phyloP scores from a whole-genome alignment of 1,284 basidiomycete species.

The Anthracocystis setariae region DNA sequence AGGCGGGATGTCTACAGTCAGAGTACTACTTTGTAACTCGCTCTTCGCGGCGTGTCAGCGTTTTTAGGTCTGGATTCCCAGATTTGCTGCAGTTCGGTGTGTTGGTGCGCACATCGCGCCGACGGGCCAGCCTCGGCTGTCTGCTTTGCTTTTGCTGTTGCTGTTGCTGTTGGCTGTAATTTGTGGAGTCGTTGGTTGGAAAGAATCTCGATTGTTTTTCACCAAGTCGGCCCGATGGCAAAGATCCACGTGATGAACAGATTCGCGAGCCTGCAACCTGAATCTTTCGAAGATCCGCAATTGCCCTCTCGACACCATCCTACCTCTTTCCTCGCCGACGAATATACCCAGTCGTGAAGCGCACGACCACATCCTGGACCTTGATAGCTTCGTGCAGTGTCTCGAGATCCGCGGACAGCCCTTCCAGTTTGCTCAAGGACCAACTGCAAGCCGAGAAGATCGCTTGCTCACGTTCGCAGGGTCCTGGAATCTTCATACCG shows the following conservation, averaged over 20 bases:
- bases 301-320: slow-evolving; percentile 14
- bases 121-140: too few species aligned
- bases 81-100: neutral
- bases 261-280: slow-evolving; percentile 24
- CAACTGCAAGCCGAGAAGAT: neutral
- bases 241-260: slow-evolving; percentile 24
- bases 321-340: neutral
- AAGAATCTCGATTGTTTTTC: slow-evolving; percentile 9
- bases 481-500: neutral
- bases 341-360: too few species aligned
- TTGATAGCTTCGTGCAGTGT: neutral
- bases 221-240: slow-evolving; percentile 2
- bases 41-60: neutral
- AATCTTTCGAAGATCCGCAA: slow-evolving; percentile 3
- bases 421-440: too few species aligned
- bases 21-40: slow-evolving; percentile 1
- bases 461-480: neutral
- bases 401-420: neutral
- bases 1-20: too few species aligned
- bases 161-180: neutral
- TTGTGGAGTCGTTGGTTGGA: slow-evolving; percentile 14
- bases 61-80: neutral
- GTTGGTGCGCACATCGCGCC: neutral
- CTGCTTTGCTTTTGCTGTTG: too few species aligned
- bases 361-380: too few species aligned